phyloP scores from a whole-genome alignment of 805 yeast genomes.

The Zygotorulaspora florentina region DNA sequence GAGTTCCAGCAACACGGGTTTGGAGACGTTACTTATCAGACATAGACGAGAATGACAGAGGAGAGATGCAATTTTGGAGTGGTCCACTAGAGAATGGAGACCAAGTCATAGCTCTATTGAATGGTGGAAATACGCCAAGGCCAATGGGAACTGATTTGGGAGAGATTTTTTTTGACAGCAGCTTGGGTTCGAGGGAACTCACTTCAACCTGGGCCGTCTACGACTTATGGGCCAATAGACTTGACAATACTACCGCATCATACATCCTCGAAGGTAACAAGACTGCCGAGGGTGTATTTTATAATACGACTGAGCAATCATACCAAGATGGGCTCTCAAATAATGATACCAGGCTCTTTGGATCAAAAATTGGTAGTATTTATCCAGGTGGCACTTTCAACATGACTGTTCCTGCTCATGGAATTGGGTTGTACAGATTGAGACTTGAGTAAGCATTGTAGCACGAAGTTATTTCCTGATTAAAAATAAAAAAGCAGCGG shows the following conservation, averaged over 20 bases:
- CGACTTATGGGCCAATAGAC: slow-evolving; percentile 12
- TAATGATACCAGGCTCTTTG: slow-evolving; percentile 8
- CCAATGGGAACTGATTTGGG: slow-evolving; percentile 5
- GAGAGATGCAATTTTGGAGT: slow-evolving; percentile 12
- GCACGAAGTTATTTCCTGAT: too few relatives aligned
- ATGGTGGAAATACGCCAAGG: slow-evolving; percentile 6
- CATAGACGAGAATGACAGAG: slow-evolving; percentile 4
- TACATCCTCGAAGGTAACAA: slow-evolving; percentile 2
- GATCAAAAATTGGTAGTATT: slow-evolving; percentile 3
- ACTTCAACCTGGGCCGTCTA: slow-evolving; percentile 7
- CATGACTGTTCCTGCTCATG: slow-evolving; percentile 7
- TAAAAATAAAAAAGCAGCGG: too few relatives aligned
- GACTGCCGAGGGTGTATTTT: neutral
- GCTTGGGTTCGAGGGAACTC: slow-evolving; percentile 1
- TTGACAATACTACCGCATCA: slow-evolving; percentile 2
- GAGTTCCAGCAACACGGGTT: slow-evolving; percentile 15
- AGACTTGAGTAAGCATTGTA: neutral
- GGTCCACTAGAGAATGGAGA: slow-evolving; percentile 7
- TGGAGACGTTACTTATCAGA: slow-evolving; percentile 8
- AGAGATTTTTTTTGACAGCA: slow-evolving; percentile 6
- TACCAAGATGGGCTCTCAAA: slow-evolving; percentile 6
- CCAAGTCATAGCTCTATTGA: slow-evolving; percentile 9
- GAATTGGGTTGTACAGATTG: slow-evolving; percentile 1
- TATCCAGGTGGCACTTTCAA: neutral
- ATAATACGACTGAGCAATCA: slow-evolving; percentile 8